Base-by-base conservation (phyloP, 768 basidiomycete genomes). In the Crassisporium funariophilum region DNA sequence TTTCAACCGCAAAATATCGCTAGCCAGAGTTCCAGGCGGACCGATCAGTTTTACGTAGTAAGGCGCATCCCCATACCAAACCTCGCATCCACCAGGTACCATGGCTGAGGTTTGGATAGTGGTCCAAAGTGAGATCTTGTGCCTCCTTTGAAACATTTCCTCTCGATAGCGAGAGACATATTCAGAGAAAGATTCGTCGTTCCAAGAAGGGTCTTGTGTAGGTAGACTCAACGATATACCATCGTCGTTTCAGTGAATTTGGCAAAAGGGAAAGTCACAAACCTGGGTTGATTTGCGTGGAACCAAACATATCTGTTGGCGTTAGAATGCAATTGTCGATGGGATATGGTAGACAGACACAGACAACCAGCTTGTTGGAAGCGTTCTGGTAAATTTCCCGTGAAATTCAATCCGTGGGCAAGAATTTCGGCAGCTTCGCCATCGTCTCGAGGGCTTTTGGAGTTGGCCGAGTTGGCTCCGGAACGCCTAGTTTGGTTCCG, bases 1-100 rank as follows among this genome's bases (percentile, higher is more conserved):
- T 29, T 43, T 34, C 29, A 34, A 12, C 21, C 24, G 27, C 17
- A 43, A 20, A 6, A 43, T 43, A 22, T 43, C 41, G 3, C 41
- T 15, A 8, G 41, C 41, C n/a, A 43, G 41, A 43, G 41, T 43
- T 43, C 41, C 41, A n/a, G 24, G 23, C 9, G 11, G 5, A 10
- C 41, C 41, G 6, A 43, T 33, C n/a, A 43, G 41, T 33, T 43
- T 43, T 6, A 43, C 24, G 19, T 43, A 43, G 41, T 43, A 43
- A 4, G 29, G 11, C 8, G 41, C 24, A 4, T 43, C 41, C 19
- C 41, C 41, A 20, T 43, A 43, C 41, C 41, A 43, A 27, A 43
- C 22, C 17, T 43, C 41, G 27, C 25, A 23, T 17, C 41, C 41
- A 33, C 41, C 41, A 27, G 41, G 27, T 20, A 43, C 4, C 3